Conservation (phyloP, 2,329 filamentous ascomycete species). For the Knufia petricola region DNA sequence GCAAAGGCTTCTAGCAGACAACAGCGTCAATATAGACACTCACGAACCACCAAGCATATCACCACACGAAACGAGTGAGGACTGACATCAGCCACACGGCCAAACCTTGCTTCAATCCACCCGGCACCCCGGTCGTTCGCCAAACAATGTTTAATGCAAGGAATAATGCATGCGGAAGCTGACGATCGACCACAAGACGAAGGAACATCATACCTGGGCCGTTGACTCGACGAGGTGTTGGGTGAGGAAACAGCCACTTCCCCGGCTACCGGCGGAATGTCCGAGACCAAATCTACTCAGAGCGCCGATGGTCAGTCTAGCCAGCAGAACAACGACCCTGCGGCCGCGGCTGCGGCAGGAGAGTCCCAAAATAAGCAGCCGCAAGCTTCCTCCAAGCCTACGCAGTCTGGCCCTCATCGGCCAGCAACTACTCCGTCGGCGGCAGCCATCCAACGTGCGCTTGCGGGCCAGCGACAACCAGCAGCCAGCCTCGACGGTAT, state of each 20-base stretch:
- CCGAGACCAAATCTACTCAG: background rate
- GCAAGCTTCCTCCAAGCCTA: constrained; percentile 52
- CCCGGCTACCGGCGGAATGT: background rate
- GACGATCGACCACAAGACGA: background rate
- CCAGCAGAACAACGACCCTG: constrained; percentile 22
- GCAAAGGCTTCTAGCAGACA: no score
- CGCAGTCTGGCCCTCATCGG: constrained; percentile 32
- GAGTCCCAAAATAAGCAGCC: constrained; percentile 58
- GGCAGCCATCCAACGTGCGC: constrained; percentile 53
- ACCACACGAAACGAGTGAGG: no score
- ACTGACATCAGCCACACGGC: background rate
- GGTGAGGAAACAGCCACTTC: background rate
- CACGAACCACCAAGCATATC: no score
- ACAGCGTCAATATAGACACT: no score
- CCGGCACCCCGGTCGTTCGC: background rate
- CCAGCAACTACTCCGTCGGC: constrained; percentile 44
- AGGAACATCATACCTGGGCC: background rate
- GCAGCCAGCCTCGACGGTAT: constrained; percentile 51
- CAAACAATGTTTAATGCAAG: constrained; percentile 4
- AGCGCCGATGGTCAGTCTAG: constrained; percentile 4
- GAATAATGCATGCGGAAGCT: background rate
- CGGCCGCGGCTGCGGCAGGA: constrained; percentile 33
- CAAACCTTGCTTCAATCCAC: background rate
- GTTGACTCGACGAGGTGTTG: background rate
- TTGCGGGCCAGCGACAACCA: constrained; percentile 59